Base-by-base conservation (phyloP, 768 basidiomycete species). In the Podaxis mareebaensis region DNA sequence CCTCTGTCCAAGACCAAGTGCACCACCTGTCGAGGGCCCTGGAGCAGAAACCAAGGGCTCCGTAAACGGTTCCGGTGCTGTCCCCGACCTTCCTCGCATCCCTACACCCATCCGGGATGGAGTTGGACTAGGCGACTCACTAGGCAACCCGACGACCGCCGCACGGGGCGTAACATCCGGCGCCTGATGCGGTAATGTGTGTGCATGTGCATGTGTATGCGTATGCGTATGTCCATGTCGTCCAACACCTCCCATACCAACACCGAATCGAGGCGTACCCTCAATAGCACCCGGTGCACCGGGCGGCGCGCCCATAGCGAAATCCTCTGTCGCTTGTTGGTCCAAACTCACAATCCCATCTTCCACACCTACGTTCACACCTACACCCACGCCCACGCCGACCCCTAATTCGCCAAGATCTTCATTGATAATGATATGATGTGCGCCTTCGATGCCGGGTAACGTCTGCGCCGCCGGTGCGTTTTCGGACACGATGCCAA, bases 301-400 rank as follows among this genome's bases (percentile, higher is more conserved):
- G 8, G 93, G 93, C 1, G 93, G 93, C 0, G 93, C 93, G 53
- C 93, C 93, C 88, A 93, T 92, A 4, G 89, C 91, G 67, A 94
- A 91, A 72, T 92, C 91, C 67, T 95, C 93, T 65, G 93, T 93
- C n/a, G 85, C 82, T 44, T 62, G 61, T 17, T 62, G 61, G 44
- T 92, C 90, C 46, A 93, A 75, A 3, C 85, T 85, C 6, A 91
- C 91, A 44, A 93, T 86, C 1, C 89, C 91, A 64, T 90, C 90
- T 60, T 91, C 90, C 13, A 91, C 88, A 0, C 85, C 83, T 8
- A 83, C 84, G 4, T 75, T 78, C 0, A 80, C 84, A 0, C 68
- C 73, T 3, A 69, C 74, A 42, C 71, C 74, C 1, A 71, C 75
- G 26, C 65, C 63, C 46, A 67, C 68, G 0, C 61, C 69, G 3